Evolutionary conservation across 257 asterid genomes (phyloP), one percentile per base, ranked within the genome.

Genomic region (Rubia yunnanensis): DNA sequence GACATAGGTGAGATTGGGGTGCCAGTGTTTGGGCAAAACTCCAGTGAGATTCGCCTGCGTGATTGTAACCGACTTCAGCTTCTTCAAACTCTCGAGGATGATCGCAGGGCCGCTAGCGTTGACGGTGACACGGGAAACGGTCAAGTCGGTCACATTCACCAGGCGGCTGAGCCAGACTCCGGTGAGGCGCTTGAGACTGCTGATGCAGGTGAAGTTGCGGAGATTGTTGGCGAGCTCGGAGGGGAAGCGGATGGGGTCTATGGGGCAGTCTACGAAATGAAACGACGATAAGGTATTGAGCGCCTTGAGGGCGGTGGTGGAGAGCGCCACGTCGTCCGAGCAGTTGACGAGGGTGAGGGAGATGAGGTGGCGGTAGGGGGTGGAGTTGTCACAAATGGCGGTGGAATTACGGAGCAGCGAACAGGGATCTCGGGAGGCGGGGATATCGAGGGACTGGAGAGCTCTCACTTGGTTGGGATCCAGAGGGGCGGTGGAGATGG

Each of bases 391-490:
- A 71, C 98, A 92, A 46, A 76, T 60, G 69, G 78, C 55, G 86
- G 83, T 13, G 82, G 87, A 71, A 79, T 36, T 77, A 69, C 66
- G 83, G 34, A 72, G 79, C 1, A 87, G 72, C 32, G 89, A 68
- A 77, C 98, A 91, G 20, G 92, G 95, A 80, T 85, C 79, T 67
- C 84, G 88, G 58, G 84, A 65, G 46, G 85, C 77, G 50, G 95
- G 96, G 36, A 89, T 56, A 73, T 76, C 76, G 60, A 92, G 84
- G 70, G 98, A 89, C 32, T 85, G 88, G 68, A 92, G 95, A 17
- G 96, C 96, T 58, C 81, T 63, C 17, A 85, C 82, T 67, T 92
- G 98, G 39, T 82, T 82, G 7, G 96, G 96, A 80, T 89, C 96
- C 23, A 92, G 96, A 39, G 91, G 55, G 5, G 95, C 77, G 52